These are phyloP conservation scores for Primulina huaijiensis DNA, from an alignment of 257 asterid genomes.

Conservation along the genomic window DNA sequence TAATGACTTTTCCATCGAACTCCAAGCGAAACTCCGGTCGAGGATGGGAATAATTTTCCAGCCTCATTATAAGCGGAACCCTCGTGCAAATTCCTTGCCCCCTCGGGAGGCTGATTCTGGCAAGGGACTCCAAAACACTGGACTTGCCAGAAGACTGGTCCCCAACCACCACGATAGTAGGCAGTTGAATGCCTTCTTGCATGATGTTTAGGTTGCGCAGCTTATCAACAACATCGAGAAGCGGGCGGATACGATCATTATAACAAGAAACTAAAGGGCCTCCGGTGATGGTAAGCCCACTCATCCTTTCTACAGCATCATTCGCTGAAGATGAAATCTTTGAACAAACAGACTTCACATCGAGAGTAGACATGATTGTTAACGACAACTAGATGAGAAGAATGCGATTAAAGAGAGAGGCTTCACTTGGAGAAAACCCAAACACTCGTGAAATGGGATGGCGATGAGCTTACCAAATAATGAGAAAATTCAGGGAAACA, in stretches of 20 bases:
- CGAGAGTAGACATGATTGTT: no score
- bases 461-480: no score
- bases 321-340: no score
- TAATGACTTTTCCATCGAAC: neutral
- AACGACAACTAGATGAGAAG: no score
- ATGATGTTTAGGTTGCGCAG: conserved; percentile 4
- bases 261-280: neutral
- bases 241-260: neutral
- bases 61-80: conserved; percentile 20
- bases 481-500: no score
- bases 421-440: no score
- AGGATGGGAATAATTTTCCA: neutral
- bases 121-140: conserved; percentile 18
- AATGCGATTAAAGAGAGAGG: no score
- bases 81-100: conserved; percentile 13
- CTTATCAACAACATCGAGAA: neutral
- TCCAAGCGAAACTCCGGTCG: conserved; percentile 9
- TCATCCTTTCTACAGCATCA: no score
- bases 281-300: no score
- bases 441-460: no score
- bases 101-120: conserved; percentile 5
- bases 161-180: neutral
- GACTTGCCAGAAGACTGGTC: conserved; percentile 19
- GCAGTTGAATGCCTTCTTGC: conserved; percentile 17
- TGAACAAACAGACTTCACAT: no score